phyloP scores from a whole-genome alignment of 139 green algal genomes.

The Chlamydomonas urium region DNA sequence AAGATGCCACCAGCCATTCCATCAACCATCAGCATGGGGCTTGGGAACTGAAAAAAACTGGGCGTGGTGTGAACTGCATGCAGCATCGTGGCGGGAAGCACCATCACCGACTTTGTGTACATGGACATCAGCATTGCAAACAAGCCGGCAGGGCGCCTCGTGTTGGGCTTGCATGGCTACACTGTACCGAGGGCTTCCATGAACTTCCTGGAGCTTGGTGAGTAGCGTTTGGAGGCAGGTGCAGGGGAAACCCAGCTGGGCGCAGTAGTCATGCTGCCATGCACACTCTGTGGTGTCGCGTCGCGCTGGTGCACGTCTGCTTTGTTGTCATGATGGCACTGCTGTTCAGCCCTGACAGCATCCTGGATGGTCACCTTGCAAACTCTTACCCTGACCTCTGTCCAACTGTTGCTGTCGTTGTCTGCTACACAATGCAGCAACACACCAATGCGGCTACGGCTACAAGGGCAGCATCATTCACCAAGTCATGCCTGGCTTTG shows the following conservation, averaged over 20 bases:
- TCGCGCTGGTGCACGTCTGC: no score
- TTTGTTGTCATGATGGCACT: no score
- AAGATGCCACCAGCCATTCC: no score
- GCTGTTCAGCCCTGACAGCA: no score
- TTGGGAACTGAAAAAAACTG: not conserved
- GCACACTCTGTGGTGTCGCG: no score
- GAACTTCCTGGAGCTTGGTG: slow-evolving; percentile 14
- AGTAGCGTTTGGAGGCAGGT: no score
- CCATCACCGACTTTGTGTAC: slow-evolving; percentile 2
- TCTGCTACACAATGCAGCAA: not conserved
- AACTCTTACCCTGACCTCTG: not conserved
- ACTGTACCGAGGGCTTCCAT: not conserved
- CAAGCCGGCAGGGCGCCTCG: slow-evolving; percentile 7
- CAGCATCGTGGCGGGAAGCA: not conserved
- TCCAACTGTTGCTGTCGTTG: not conserved
- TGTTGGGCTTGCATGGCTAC: slow-evolving; percentile 13
- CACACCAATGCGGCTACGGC: slow-evolving; percentile 9
- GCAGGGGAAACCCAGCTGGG: no score
- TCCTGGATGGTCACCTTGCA: no score
- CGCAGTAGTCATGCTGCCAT: no score
- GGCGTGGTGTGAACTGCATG: not conserved
- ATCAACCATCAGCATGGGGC: not conserved
- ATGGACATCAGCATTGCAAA: slow-evolving; percentile 10
- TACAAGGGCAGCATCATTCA: slow-evolving; percentile 4
- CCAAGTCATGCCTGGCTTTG: slow-evolving; percentile 5